These are phyloP conservation scores for Alternaria rosae DNA, from an alignment of 2,329 filamentous ascomycete genomes.

Conservation along the genomic window DNA sequence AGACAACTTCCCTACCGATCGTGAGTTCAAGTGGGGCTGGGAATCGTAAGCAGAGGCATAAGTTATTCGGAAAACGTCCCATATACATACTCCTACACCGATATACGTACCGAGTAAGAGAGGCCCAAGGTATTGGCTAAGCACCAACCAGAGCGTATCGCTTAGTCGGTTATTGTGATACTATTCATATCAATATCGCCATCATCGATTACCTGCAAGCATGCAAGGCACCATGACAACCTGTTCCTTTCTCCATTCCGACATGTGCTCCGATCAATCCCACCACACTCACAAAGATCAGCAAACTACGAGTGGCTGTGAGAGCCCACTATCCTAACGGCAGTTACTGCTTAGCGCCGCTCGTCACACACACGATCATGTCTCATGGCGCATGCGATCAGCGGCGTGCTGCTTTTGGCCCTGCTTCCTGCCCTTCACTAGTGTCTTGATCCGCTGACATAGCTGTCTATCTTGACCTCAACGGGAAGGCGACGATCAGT, in stretches of 20 bases:
- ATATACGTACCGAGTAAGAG: neutral
- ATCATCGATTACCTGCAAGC: neutral
- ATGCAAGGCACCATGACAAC: neutral
- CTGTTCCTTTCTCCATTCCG: neutral
- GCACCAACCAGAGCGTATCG: neutral
- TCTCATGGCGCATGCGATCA: neutral
- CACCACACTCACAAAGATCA: constrained; percentile 4
- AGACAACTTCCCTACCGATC: neutral
- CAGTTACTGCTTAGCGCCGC: neutral
- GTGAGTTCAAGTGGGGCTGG: neutral
- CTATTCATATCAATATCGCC: neutral
- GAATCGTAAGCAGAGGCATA: neutral
- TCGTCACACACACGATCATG: neutral
- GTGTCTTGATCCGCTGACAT: constrained; percentile 1
- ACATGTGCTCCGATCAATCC: neutral
- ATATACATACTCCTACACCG: neutral
- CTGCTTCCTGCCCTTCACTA: neutral
- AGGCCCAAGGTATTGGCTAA: neutral
- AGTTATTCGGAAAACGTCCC: neutral
- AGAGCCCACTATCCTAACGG: neutral
- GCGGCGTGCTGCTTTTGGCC: constrained; percentile 4
- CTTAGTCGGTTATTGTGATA: neutral
- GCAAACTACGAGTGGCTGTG: neutral
- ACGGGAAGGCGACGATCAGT: constrained; percentile 7
- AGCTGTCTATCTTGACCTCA: constrained; percentile 3